Conservation (phyloP, 306 rosid genomes). For the Quercus alba region DNA sequence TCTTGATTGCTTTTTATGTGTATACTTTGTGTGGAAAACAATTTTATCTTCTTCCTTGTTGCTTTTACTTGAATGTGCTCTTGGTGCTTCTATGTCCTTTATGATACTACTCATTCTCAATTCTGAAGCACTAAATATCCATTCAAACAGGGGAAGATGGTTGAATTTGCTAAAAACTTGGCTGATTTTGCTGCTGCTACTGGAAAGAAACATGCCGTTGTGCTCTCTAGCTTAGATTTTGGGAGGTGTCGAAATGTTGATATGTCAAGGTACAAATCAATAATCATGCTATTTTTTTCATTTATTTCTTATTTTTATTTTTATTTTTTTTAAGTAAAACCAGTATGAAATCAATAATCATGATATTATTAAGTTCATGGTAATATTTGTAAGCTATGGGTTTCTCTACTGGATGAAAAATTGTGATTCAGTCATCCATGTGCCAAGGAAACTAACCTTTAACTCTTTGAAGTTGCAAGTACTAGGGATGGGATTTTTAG, state of each 20-base stretch:
- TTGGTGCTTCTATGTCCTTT: constrained; percentile 4
- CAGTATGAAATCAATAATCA: neutral
- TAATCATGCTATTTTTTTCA: neutral
- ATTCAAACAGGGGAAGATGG: constrained; percentile 65
- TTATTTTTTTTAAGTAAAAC: too few relatives aligned
- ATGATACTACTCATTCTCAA: neutral
- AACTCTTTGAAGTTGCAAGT: neutral
- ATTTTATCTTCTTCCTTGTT: constrained; percentile 1
- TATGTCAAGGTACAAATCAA: constrained; percentile 59
- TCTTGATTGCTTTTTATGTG: too few relatives aligned
- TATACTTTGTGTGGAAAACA: neutral
- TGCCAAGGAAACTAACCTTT: neutral
- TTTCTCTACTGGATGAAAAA: neutral
- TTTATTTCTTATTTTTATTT: too few relatives aligned
- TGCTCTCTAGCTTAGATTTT: constrained; percentile 91
- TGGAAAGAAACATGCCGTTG: constrained; percentile 70
- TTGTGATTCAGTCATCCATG: neutral
- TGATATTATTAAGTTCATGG: neutral
- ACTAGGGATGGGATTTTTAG: neutral
- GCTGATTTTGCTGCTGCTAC: constrained; percentile 61
- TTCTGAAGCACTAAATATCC: constrained; percentile 17
- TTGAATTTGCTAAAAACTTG: constrained; percentile 69
- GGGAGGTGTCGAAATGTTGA: constrained; percentile 87
- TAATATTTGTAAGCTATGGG: neutral
- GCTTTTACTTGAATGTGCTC: neutral